Base-by-base conservation (phyloP, 176 grass and related monocot species). In the Guadua angustifolia region DNA sequence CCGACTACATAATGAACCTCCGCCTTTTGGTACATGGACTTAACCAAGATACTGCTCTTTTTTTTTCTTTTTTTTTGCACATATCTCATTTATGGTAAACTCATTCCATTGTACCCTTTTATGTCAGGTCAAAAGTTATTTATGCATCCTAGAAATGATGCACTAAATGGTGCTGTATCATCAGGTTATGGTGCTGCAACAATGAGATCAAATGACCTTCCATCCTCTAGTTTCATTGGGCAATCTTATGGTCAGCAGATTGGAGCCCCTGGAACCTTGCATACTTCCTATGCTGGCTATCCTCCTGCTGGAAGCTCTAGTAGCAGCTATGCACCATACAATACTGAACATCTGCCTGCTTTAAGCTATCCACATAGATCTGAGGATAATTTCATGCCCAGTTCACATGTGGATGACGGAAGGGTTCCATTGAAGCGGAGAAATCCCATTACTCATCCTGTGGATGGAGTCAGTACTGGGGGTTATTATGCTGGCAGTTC, bases 401-500 rank as follows among this genome's bases (percentile, higher is more conserved):
- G 69, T 71, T 63, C 81, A 43, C 76, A 80, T 70, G 86, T 77
- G 79, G 84, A 87, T 71, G 72, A 89, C 43, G 75, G 86, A 81
- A 86, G 89, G 77, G 61, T 81, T 78, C 39, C 92, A 65, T 72
- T 73, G 24, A 94, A 94, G 50, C 78, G 92, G 40, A 91, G 87
- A 89, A 87, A 79, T 64, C 83, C 84, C 14, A 64, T 80, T 53
- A 71, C 83, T 24, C 66, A 87, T 83, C 88, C 88, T 62, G 65
- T 26, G 19, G 80, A 83, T 83, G 88, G 74, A 60, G 19, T 73
- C 10, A 58, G 52, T 69, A 44, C 46, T 25, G 68, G 79, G 24
- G 78, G 80, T 55, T 87, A 24, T 53, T 87, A 90, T 83, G 60
- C 74, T 83, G 50, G 74, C 59, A 83, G 80, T 83, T 87, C 88